A percentile compares a stretch with the other conserved stretches of the same genome.
Evolutionary conservation across 208 protist genomes (phyloP).

Genomic region (Leishmania tarentolae): DNA sequence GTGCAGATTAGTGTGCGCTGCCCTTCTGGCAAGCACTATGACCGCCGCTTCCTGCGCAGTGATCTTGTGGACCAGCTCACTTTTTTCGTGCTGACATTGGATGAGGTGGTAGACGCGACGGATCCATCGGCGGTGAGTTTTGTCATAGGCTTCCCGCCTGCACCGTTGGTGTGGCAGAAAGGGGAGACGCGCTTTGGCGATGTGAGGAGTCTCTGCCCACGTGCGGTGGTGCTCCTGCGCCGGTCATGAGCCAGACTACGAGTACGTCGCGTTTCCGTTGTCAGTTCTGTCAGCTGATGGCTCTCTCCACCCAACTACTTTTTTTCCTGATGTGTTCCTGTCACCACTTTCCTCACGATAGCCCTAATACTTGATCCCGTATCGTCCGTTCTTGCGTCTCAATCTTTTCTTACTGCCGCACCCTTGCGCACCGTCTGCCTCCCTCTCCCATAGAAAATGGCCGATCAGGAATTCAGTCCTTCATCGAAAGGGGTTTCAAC

Average conservation of each 20-base stretch:
- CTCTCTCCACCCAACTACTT: not conserved
- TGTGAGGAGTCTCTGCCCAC: slow-evolving; percentile 52
- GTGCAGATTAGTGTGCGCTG: slow-evolving; percentile 58
- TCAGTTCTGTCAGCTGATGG: not conserved
- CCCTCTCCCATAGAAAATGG: not conserved
- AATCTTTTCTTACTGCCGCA: not conserved
- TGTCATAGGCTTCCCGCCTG: slow-evolving; percentile 70
- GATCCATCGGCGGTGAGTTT: slow-evolving; percentile 51
- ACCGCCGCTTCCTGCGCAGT: slow-evolving; percentile 66
- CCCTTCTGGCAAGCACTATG: slow-evolving; percentile 44
- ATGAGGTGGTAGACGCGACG: slow-evolving; percentile 44
- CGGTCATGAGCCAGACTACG: slow-evolving; percentile 15
- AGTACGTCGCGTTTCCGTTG: too few relatives aligned
- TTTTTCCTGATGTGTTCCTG: not conserved
- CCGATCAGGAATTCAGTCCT: not conserved
- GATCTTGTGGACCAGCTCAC: slow-evolving; percentile 56
- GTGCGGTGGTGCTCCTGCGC: slow-evolving; percentile 69
- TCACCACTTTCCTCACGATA: not conserved
- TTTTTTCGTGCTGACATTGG: slow-evolving; percentile 59
- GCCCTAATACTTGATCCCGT: not conserved
- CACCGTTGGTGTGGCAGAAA: slow-evolving; percentile 42
- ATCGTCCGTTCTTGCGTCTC: not conserved
- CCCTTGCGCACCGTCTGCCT: not conserved
- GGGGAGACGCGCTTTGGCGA: slow-evolving; percentile 51
- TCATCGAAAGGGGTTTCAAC: not conserved